A percentile compares a stretch with the other conserved stretches of the same genome.
Conservation (phyloP, 768 basidiomycete species). For the Suillus weaverae region DNA sequence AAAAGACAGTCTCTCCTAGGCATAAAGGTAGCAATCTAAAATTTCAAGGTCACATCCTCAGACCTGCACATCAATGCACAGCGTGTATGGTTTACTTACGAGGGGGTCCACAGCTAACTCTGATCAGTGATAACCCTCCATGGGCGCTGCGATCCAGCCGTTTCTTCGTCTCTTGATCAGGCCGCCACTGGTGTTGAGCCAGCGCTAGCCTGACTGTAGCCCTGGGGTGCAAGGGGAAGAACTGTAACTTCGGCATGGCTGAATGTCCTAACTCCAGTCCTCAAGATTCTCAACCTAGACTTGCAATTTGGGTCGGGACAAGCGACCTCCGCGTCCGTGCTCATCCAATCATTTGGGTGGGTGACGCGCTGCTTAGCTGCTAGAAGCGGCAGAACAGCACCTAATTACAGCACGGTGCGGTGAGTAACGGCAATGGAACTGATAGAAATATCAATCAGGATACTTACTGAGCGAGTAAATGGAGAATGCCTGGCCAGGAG, state of each 20-base stretch:
- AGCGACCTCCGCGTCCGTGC: conserved; percentile 61
- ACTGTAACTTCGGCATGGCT: conserved; percentile 55
- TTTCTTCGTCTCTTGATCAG: conserved; percentile 6
- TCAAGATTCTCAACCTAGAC: conserved; percentile 51
- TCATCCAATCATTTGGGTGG: conserved; percentile 64
- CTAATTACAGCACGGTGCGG: conserved; percentile 30
- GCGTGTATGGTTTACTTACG: neutral
- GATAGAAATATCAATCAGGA: neutral
- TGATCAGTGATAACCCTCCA: neutral
- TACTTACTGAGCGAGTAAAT: conserved; percentile 62
- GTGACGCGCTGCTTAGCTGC: conserved; percentile 65
- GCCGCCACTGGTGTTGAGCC: neutral
- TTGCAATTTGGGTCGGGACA: conserved; percentile 70
- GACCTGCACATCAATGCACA: neutral
- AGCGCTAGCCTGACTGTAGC: neutral
- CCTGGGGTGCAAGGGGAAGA: conserved; percentile 33
- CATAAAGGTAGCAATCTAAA: neutral
- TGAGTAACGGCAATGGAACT: neutral
- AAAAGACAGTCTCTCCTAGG: neutral
- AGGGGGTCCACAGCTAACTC: neutral
- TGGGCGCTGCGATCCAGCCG: neutral
- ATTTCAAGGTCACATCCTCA: neutral
- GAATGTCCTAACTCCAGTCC: conserved; percentile 53
- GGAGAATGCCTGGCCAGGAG: conserved; percentile 63
- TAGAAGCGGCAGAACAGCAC: conserved; percentile 61